Evolutionary conservation across 1,284 basidiomycete species (phyloP).

Genomic region (Heliocybe sulcata): DNA sequence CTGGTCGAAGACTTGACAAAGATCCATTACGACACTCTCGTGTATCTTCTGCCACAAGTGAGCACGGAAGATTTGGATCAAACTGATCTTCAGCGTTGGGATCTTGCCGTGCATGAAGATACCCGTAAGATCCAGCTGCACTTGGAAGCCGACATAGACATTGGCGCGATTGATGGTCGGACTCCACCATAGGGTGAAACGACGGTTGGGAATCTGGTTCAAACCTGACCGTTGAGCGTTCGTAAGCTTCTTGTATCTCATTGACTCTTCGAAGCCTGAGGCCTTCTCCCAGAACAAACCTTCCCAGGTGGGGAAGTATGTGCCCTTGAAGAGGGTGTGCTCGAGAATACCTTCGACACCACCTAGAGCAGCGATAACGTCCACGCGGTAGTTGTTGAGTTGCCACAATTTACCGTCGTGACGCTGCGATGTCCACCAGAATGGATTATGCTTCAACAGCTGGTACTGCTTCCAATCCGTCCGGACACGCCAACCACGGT

Average conservation of each 20-base stretch:
- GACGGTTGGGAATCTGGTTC: slow-evolving; percentile 98
- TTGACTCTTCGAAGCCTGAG: slow-evolving; percentile 93
- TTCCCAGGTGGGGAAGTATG: slow-evolving; percentile 91
- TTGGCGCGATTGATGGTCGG: slow-evolving; percentile 98
- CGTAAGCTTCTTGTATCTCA: slow-evolving; percentile 95
- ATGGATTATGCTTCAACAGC: slow-evolving; percentile 80
- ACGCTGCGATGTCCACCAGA: slow-evolving; percentile 98
- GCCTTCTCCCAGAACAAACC: slow-evolving; percentile 97
- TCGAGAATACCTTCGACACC: slow-evolving; percentile 97
- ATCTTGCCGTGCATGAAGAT: slow-evolving; percentile 98
- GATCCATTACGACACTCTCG: slow-evolving; percentile 1
- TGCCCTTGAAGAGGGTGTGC: slow-evolving; percentile 97
- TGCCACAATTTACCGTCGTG: slow-evolving; percentile 99
- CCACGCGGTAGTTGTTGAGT: slow-evolving; percentile 96
- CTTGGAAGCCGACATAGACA: slow-evolving; percentile 99
- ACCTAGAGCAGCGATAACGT: slow-evolving; percentile 97
- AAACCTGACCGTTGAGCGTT: slow-evolving; percentile 96
- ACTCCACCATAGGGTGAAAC: slow-evolving; percentile 99
- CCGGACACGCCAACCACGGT: slow-evolving; percentile 95
- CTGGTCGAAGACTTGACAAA: slow-evolving; percentile 98
- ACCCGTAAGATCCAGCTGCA: slow-evolving; percentile 95
- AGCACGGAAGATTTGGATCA: slow-evolving; percentile 99
- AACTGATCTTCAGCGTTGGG: slow-evolving; percentile 94
- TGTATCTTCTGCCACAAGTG: slow-evolving; percentile 95
- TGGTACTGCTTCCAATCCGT: slow-evolving; percentile 99